Evolutionary conservation across 2,329 filamentous ascomycete genomes (phyloP).

Genomic region (Teratosphaeria zuluensis): DNA sequence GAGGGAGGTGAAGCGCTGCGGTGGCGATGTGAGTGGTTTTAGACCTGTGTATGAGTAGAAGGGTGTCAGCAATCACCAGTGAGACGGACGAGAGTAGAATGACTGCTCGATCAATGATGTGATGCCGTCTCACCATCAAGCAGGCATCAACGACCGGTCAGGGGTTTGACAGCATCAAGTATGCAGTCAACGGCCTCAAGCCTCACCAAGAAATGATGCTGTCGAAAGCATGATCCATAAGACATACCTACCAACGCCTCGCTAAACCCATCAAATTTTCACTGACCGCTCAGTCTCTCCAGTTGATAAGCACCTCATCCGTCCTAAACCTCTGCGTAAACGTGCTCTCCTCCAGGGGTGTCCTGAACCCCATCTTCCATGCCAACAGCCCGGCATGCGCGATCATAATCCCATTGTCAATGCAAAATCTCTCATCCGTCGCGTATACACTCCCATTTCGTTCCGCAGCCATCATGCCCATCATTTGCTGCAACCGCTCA

Average conservation of each 20-base stretch:
- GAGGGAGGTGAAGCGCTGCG: neutral
- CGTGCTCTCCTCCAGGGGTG: conserved; percentile 67
- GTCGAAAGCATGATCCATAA: neutral
- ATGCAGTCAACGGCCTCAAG: neutral
- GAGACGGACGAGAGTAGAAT: too few species aligned
- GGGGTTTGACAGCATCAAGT: too few species aligned
- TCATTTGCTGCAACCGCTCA: conserved; percentile 92
- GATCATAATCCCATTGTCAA: conserved; percentile 99
- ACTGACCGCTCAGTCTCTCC: conserved; percentile 31
- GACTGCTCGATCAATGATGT: too few species aligned
- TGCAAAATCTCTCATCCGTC: conserved; percentile 95
- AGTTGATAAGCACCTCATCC: conserved; percentile 41
- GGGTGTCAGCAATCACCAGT: neutral
- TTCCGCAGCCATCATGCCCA: conserved; percentile 88
- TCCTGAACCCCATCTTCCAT: conserved; percentile 70
- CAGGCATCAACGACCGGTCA: too few species aligned
- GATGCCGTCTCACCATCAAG: too few species aligned
- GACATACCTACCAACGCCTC: neutral
- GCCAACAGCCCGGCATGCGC: conserved; percentile 87
- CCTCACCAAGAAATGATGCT: neutral
- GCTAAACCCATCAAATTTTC: neutral
- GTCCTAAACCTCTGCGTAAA: conserved; percentile 47
- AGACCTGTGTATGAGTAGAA: neutral
- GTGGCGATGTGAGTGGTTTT: neutral
- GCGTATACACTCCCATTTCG: conserved; percentile 84